Evolutionary conservation across 2,329 filamentous ascomycete species (phyloP).

Genomic region (Alternaria ventricosa): DNA sequence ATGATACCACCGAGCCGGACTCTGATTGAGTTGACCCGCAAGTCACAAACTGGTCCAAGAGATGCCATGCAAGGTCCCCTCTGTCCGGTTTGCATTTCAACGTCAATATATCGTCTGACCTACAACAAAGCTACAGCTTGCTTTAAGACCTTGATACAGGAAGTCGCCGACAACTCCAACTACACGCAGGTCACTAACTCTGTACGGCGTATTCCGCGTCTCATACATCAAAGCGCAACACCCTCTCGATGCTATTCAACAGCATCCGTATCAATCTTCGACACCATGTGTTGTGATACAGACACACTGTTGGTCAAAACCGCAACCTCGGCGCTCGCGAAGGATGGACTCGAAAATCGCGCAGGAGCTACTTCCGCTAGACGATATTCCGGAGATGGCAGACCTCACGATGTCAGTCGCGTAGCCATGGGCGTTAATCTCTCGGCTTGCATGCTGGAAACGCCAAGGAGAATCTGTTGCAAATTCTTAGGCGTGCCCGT

Average conservation of each 20-base stretch:
- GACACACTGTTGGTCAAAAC: not conserved
- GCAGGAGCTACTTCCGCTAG: not conserved
- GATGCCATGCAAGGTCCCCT: not conserved
- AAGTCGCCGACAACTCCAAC: not conserved
- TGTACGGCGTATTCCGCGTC: not conserved
- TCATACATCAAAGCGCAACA: not conserved
- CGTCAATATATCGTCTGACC: not conserved
- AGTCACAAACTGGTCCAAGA: not conserved
- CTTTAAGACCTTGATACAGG: not conserved
- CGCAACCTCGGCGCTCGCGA: not conserved
- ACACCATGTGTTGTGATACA: not conserved
- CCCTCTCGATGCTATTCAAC: not conserved
- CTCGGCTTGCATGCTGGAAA: not conserved
- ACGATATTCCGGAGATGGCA: not conserved
- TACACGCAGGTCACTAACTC: not conserved
- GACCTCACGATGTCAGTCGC: not conserved
- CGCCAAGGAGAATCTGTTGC: not conserved
- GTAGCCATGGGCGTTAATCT: not conserved
- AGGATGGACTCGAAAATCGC: not conserved
- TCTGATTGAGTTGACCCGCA: not conserved
- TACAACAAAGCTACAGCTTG: no score
- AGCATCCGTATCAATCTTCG: not conserved
- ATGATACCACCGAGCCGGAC: not conserved
- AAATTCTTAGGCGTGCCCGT: not conserved
- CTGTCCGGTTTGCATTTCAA: not conserved